Conservation (phyloP, 1,284 basidiomycete genomes). For the Meira miltonrushii region DNA sequence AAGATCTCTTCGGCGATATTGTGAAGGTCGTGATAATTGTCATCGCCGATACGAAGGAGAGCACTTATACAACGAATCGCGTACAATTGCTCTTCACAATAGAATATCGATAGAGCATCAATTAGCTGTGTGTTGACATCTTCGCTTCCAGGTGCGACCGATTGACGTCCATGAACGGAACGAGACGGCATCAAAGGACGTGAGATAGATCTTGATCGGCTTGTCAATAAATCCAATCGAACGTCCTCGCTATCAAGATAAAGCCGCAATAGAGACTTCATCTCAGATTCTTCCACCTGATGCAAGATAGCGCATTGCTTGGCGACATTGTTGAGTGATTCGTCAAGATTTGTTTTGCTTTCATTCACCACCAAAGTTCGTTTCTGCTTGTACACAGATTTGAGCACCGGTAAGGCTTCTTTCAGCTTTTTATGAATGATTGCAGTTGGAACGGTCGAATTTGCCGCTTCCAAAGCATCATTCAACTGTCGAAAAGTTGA, state of each 20-base stretch:
- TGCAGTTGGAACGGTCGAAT: constrained; percentile 19
- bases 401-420: too few species aligned
- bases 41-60: constrained; percentile 61
- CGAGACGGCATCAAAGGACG: not conserved
- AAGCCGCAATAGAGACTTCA: constrained; percentile 66
- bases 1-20: constrained; percentile 60
- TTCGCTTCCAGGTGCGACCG: not conserved
- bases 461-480: constrained; percentile 40
- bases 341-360: too few species aligned
- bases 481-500: constrained; percentile 38
- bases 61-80: constrained; percentile 57
- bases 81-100: constrained; percentile 70
- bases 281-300: constrained; percentile 69
- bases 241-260: constrained; percentile 74
- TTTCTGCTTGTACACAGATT: too few species aligned
- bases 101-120: constrained; percentile 70
- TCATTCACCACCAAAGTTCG: too few species aligned
- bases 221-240: constrained; percentile 46
- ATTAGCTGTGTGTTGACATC: constrained; percentile 55
- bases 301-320: constrained; percentile 53
- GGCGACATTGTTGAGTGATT: too few species aligned
- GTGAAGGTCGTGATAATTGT: constrained; percentile 60
- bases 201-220: not conserved
- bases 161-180: not conserved
- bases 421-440: constrained; percentile 25